Evolutionary conservation across 371 early-diverging fungal species (phyloP).

Genomic region (Mortierella sp.): DNA sequence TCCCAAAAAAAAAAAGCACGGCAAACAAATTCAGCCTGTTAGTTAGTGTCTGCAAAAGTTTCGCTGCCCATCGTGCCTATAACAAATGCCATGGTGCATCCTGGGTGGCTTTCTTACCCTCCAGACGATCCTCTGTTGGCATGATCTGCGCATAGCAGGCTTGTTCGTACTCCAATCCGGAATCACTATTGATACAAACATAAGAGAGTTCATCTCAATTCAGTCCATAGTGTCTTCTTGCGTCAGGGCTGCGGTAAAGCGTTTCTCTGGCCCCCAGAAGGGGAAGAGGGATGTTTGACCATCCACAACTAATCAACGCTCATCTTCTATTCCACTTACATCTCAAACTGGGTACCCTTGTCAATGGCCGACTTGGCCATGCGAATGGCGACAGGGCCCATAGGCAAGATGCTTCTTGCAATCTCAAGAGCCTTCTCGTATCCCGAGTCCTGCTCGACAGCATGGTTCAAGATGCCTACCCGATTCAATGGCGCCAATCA

Average conservation of each 20-base stretch:
- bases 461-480: constrained; percentile 86
- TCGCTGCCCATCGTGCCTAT: neutral
- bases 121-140: constrained; percentile 94
- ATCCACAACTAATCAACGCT: no score
- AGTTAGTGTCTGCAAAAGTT: neutral
- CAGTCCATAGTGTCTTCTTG: neutral
- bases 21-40: no score
- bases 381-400: constrained; percentile 88
- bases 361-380: constrained; percentile 93
- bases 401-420: constrained; percentile 84
- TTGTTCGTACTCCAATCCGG: constrained; percentile 93
- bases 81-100: neutral
- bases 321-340: constrained; percentile 61
- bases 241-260: no score
- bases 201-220: neutral
- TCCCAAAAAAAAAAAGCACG: neutral
- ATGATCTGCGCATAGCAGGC: constrained; percentile 95
- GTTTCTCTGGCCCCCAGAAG: no score
- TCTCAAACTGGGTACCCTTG: constrained; percentile 82
- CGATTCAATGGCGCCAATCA: neutral
- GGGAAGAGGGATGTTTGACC: no score
- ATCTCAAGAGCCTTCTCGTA: constrained; percentile 81
- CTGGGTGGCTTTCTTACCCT: constrained; percentile 67
- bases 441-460: constrained; percentile 71
- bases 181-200: constrained; percentile 58